These are phyloP conservation scores for Aspergillus pseudoviridinutans DNA, from an alignment of 2,329 filamentous ascomycete genomes.

Conservation along the genomic window DNA sequence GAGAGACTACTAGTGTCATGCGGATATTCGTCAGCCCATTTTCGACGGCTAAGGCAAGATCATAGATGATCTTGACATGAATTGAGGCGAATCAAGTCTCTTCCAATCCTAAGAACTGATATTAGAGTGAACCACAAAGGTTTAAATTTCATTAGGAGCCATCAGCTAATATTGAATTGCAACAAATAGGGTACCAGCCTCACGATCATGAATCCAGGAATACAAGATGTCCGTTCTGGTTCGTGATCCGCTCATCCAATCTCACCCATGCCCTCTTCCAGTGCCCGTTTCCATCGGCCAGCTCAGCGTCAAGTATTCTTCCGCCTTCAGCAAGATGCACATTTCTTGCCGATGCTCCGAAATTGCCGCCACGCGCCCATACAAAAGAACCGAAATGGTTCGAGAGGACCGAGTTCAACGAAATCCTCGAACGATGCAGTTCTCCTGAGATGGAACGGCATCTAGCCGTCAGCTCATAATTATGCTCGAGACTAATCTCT, in stretches of 20 bases:
- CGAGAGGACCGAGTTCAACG: conserved; percentile 36
- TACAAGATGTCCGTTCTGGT: conserved; percentile 34
- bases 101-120: too few species aligned
- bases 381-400: conserved; percentile 34
- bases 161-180: background rate
- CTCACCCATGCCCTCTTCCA: conserved; percentile 28
- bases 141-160: background rate
- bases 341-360: conserved; percentile 29
- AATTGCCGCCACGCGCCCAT: conserved; percentile 37
- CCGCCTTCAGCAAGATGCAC: conserved; percentile 29
- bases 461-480: conserved; percentile 35
- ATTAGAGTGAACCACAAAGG: background rate
- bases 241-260: conserved; percentile 39
- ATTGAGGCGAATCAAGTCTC: background rate
- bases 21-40: too few species aligned
- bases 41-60: too few species aligned
- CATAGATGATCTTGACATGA: too few species aligned
- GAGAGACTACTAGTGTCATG: too few species aligned
- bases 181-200: background rate
- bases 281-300: conserved; percentile 31
- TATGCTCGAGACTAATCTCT: conserved; percentile 32
- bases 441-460: conserved; percentile 30
- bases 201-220: conserved; percentile 16
- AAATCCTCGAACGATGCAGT: conserved; percentile 27
- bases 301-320: conserved; percentile 30